phyloP scores from a whole-genome alignment of 495 filamentous ascomycete genomes.

The Penicillium fimorum region DNA sequence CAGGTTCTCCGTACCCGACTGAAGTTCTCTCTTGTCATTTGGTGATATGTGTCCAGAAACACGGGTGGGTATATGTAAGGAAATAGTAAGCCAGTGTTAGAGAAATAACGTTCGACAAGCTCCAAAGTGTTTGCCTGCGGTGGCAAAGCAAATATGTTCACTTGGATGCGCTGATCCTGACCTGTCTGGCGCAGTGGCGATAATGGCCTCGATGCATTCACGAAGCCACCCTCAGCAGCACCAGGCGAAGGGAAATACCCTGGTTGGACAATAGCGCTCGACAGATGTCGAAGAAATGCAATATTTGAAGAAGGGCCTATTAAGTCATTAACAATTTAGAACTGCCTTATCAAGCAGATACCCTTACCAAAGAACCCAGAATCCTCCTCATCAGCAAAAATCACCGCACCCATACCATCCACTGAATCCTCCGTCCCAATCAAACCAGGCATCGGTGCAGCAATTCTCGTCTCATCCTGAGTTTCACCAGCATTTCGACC shows the following conservation, averaged over 20 bases:
- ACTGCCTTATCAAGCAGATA: background rate
- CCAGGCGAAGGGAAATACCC: slow-evolving; percentile 9
- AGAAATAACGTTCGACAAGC: slow-evolving; percentile 37
- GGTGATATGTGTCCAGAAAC: slow-evolving; percentile 39
- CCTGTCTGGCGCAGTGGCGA: slow-evolving; percentile 8
- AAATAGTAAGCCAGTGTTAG: slow-evolving; percentile 41
- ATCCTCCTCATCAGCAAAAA: slow-evolving; percentile 44
- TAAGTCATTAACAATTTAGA: slow-evolving; percentile 9
- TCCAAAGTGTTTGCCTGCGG: slow-evolving; percentile 17
- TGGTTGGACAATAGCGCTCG: slow-evolving; percentile 23
- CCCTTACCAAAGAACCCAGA: slow-evolving; percentile 48
- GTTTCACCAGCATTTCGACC: background rate
- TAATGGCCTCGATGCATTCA: slow-evolving; percentile 27
- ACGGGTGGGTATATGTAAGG: slow-evolving; percentile 39
- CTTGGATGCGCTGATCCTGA: background rate
- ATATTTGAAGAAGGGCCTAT: slow-evolving; percentile 50
- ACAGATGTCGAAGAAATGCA: slow-evolving; percentile 43
- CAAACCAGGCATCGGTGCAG: slow-evolving; percentile 13
- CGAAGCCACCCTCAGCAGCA: slow-evolving; percentile 19
- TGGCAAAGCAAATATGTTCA: slow-evolving; percentile 29
- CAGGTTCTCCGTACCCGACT: slow-evolving; percentile 46
- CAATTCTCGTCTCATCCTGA: background rate
- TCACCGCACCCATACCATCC: slow-evolving; percentile 45
- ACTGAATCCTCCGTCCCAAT: slow-evolving; percentile 32
- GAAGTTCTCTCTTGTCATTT: slow-evolving; percentile 31